Evolutionary conservation across 805 yeast genomes (phyloP).

Genomic region (Candida pseudofarinosa): DNA sequence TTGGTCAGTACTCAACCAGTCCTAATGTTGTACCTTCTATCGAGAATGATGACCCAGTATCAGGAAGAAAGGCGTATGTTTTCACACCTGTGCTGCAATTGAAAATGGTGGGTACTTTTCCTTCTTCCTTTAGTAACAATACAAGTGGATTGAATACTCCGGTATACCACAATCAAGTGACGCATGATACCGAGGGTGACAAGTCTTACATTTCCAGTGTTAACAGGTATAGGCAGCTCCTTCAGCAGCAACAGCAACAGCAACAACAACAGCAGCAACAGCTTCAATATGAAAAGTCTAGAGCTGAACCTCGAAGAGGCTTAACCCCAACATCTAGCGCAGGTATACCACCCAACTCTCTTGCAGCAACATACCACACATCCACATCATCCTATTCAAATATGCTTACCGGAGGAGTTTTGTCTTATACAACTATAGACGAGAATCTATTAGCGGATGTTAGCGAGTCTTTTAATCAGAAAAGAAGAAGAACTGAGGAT

Average conservation of each 20-base stretch:
- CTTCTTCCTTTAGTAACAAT: slow-evolving; percentile 16
- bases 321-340: slow-evolving; percentile 7
- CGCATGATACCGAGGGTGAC: slow-evolving; percentile 5
- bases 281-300: slow-evolving; percentile 11
- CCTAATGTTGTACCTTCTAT: slow-evolving; percentile 37
- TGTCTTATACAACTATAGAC: slow-evolving; percentile 29
- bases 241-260: slow-evolving; percentile 16
- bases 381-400: slow-evolving; percentile 33
- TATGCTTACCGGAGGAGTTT: slow-evolving; percentile 35
- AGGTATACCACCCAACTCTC: slow-evolving; percentile 6
- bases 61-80: slow-evolving; percentile 36
- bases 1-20: slow-evolving; percentile 59
- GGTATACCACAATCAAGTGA: neutral
- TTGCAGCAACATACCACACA: slow-evolving; percentile 20
- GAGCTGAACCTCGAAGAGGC: slow-evolving; percentile 11
- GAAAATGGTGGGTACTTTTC: slow-evolving; percentile 30
- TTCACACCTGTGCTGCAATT: slow-evolving; percentile 44
- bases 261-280: slow-evolving; percentile 12
- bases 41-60: slow-evolving; percentile 33
- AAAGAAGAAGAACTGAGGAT: slow-evolving; percentile 19
- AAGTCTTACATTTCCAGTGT: slow-evolving; percentile 9
- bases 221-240: slow-evolving; percentile 9
- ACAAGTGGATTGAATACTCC: slow-evolving; percentile 7
- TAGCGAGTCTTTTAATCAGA: slow-evolving; percentile 20
- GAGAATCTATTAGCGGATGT: slow-evolving; percentile 12